Conservation (phyloP, 225 moss, liverwort and hornwort species). For the Takakia lepidozioides region DNA sequence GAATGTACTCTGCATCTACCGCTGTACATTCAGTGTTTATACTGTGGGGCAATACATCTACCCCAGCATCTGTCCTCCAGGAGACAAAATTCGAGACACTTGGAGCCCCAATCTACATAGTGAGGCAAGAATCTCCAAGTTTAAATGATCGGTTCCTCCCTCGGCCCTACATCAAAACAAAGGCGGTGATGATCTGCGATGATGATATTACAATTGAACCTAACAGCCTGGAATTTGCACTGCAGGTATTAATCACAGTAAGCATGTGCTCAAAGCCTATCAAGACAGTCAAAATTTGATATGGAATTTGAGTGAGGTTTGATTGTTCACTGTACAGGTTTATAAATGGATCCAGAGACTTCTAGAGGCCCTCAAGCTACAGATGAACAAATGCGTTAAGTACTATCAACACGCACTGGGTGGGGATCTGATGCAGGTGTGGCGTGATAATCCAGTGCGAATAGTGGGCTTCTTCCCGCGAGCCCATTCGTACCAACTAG, state of each 20-base stretch:
- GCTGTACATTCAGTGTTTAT: conserved; percentile 68
- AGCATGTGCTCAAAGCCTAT: too few species aligned
- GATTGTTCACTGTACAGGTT: too few species aligned
- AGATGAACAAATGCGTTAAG: too few species aligned
- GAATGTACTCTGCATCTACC: conserved; percentile 47
- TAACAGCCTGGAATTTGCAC: conserved; percentile 50
- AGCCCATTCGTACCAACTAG: conserved; percentile 48
- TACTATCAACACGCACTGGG: too few species aligned
- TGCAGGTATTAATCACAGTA: too few species aligned
- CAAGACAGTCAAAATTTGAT: too few species aligned
- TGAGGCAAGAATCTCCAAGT: conserved; percentile 66
- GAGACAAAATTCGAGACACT: conserved; percentile 28
- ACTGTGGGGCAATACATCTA: conserved; percentile 89
- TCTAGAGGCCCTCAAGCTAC: too few species aligned
- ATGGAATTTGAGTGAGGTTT: too few species aligned
- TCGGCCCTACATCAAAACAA: conserved; percentile 52
- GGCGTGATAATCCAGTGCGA: conserved; percentile 59
- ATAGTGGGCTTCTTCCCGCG: conserved; percentile 92
- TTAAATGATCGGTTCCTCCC: conserved; percentile 88
- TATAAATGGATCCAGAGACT: too few species aligned
- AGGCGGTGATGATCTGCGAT: conserved; percentile 87
- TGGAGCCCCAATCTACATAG: conserved; percentile 63
- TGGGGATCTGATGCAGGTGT: conserved; percentile 35
- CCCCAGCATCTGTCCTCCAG: conserved; percentile 38
- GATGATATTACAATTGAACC: conserved; percentile 80